phyloP scores from a whole-genome alignment of 1,284 basidiomycete genomes.

The Cutaneotrichosporon sp. region DNA sequence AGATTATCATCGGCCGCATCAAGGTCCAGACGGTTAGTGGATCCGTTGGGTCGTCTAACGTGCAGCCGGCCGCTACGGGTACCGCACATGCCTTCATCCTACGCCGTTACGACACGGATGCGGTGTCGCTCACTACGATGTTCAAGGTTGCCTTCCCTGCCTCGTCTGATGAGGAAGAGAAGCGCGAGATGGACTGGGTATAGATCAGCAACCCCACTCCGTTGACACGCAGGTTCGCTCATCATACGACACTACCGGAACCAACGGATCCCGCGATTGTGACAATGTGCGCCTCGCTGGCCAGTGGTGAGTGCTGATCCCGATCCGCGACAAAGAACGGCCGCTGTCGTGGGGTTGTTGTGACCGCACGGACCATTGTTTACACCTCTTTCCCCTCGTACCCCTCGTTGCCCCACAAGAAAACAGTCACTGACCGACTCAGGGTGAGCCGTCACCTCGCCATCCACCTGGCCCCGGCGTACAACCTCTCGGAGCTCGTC shows the following conservation, averaged over 20 bases:
- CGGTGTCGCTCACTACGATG: conserved; percentile 94
- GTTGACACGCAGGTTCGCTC: conserved; percentile 46
- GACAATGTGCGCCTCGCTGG: conserved; percentile 73
- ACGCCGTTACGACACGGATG: conserved; percentile 91
- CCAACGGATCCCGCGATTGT: conserved; percentile 71
- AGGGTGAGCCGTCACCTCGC: conserved; percentile 77
- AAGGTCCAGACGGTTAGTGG: conserved; percentile 83
- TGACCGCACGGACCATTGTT: conserved; percentile 4
- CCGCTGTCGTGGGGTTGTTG: neutral
- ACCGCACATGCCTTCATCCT: conserved; percentile 84
- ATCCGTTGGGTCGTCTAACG: neutral
- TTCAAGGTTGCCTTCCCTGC: conserved; percentile 93
- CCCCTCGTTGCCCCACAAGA: neutral
- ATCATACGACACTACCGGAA: conserved; percentile 71
- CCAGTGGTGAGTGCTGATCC: conserved; percentile 58
- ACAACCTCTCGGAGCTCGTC: conserved; percentile 59
- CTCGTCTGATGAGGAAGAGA: conserved; percentile 75
- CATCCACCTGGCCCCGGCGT: conserved; percentile 55
- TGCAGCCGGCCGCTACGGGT: conserved; percentile 7
- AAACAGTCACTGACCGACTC: conserved; percentile 3
- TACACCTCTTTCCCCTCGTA: neutral
- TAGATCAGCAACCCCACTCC: conserved; percentile 7
- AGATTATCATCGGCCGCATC: conserved; percentile 85
- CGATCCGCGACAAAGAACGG: neutral
- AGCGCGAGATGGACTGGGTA: conserved; percentile 76